Evolutionary conservation across 306 rosid genomes (phyloP).

Genomic region (Amphicarpaea edgeworthii): DNA sequence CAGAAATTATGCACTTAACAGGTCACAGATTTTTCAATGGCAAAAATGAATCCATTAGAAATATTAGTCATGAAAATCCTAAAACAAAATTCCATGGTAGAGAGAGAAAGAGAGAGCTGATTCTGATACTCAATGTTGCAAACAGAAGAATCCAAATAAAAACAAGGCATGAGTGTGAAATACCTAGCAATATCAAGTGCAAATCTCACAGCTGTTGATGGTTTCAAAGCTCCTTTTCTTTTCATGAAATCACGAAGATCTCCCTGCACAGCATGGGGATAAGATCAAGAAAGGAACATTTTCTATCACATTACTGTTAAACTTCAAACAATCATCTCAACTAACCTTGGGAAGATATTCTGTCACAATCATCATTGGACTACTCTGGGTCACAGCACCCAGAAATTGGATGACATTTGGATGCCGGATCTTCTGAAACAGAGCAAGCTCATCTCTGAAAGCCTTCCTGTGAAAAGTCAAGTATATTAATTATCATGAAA

Average conservation of each 20-base stretch:
- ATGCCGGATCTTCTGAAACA: constrained; percentile 93
- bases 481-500: constrained; percentile 39
- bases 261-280: constrained; percentile 65
- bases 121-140: background rate
- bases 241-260: constrained; percentile 73
- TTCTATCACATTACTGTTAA: constrained; percentile 22
- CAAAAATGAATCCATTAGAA: background rate
- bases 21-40: background rate
- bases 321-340: constrained; percentile 31
- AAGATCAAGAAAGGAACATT: constrained; percentile 36
- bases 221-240: constrained; percentile 76
- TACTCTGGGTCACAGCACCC: constrained; percentile 99
- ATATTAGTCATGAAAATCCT: constrained; percentile 1
- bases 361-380: constrained; percentile 98
- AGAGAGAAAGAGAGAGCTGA: background rate
- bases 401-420: constrained; percentile 97
- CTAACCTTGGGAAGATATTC: constrained; percentile 96
- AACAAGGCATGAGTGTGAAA: constrained; percentile 30
- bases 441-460: constrained; percentile 87
- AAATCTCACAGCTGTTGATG: constrained; percentile 73
- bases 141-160: constrained; percentile 36
- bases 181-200: constrained; percentile 98
- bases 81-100: constrained; percentile 14
- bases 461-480: constrained; percentile 74
- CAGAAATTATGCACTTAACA: background rate